A percentile compares a stretch with the other conserved stretches of the same genome.
These are phyloP conservation scores for Astrocystis sublimbata DNA, from an alignment of 495 filamentous ascomycete genomes.

Conservation along the genomic window DNA sequence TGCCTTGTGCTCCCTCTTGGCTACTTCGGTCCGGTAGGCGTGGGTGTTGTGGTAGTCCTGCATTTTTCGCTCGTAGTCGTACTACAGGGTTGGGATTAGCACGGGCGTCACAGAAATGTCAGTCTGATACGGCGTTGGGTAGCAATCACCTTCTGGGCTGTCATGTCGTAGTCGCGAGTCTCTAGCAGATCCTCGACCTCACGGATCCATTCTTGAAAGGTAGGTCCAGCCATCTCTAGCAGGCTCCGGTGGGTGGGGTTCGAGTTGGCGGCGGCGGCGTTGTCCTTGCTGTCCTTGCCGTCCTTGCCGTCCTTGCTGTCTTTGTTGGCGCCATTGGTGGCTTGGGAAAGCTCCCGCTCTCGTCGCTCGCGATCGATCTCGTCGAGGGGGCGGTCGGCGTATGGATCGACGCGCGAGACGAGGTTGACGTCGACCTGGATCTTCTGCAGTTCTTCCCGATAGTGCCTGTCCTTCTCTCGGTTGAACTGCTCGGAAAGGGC, in stretches of 20 bases:
- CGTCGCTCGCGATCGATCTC: slow-evolving; percentile 65
- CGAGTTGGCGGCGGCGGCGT: slow-evolving; percentile 52
- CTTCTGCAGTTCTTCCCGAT: slow-evolving; percentile 83
- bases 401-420: slow-evolving; percentile 79
- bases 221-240: slow-evolving; percentile 71
- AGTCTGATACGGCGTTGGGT: slow-evolving; percentile 14
- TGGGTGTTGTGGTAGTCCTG: slow-evolving; percentile 53
- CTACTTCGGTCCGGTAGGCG: slow-evolving; percentile 68
- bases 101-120: background rate
- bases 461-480: slow-evolving; percentile 78
- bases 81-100: slow-evolving; percentile 38
- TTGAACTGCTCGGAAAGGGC: slow-evolving; percentile 73
- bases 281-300: slow-evolving; percentile 20
- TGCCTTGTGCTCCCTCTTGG: slow-evolving; percentile 75
- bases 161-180: slow-evolving; percentile 75
- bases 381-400: slow-evolving; percentile 68
- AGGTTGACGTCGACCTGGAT: slow-evolving; percentile 88
- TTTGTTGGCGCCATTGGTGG: slow-evolving; percentile 56
- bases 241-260: slow-evolving; percentile 41
- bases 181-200: slow-evolving; percentile 84
- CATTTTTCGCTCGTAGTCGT: slow-evolving; percentile 56
- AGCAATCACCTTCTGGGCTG: slow-evolving; percentile 67
- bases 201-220: slow-evolving; percentile 77
- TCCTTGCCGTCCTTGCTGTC: too few relatives aligned
- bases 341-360: slow-evolving; percentile 61